These are phyloP conservation scores for Taiozyma sp. DNA, from an alignment of 1,139 yeast species.

Conservation along the genomic window DNA sequence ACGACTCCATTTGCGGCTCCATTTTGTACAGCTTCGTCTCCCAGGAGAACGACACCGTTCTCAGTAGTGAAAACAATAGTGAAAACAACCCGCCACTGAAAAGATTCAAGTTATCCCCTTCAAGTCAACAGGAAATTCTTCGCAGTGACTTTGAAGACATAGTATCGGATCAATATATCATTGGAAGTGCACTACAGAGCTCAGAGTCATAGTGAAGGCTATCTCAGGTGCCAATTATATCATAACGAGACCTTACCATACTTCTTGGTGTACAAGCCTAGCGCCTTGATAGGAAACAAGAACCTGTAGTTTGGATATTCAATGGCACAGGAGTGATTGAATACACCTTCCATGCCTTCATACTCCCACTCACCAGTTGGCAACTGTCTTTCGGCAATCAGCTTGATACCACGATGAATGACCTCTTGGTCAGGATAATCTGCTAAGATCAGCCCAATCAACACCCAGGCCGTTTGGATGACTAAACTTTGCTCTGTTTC, in stretches of 20 bases:
- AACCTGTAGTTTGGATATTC: slow-evolving; percentile 94
- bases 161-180: slow-evolving; percentile 4
- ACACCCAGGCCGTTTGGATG: slow-evolving; percentile 93
- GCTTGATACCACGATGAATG: slow-evolving; percentile 57
- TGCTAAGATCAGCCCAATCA: slow-evolving; percentile 77
- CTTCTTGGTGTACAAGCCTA: slow-evolving; percentile 58
- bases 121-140: neutral
- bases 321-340: slow-evolving; percentile 91
- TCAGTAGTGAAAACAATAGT: neutral
- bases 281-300: slow-evolving; percentile 86
- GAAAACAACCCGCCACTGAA: neutral
- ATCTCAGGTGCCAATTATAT: neutral
- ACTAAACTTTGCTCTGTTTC: slow-evolving; percentile 59
- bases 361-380: slow-evolving; percentile 80
- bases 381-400: slow-evolving; percentile 66
- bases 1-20: neutral
- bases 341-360: slow-evolving; percentile 92
- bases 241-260: slow-evolving; percentile 9
- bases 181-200: slow-evolving; percentile 1
- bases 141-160: slow-evolving; percentile 1
- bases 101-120: neutral
- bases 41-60: neutral
- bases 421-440: slow-evolving; percentile 68
- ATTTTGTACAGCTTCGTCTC: too few relatives aligned
- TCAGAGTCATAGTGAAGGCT: neutral